Base-by-base conservation (phyloP, 164 flowering plant genomes). In the Macadamia tetraphylla region DNA sequence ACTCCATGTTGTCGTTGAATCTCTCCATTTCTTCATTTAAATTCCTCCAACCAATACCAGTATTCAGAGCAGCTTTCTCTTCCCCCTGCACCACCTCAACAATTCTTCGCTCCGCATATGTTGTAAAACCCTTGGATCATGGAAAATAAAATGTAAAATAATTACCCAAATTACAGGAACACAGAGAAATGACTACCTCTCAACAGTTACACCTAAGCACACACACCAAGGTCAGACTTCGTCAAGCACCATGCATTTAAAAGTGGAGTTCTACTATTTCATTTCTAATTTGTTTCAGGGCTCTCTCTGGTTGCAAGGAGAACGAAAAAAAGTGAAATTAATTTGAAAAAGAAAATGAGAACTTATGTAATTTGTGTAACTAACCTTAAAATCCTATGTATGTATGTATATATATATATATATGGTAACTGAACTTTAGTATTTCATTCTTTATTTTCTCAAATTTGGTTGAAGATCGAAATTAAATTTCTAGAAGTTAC, bases 21-120 rank as follows among this genome's bases (percentile, higher is more conserved):
- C 90, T 85, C 78, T 92, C 98, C 81, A 94, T 79, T 46, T 81
- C 90, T 31, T 82, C 82, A 66, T 80, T 81, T 67, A 86, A 80
- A 48, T 89, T 91, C 73, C 80, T 88, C 99, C 99, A 94, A 60
- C 99, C 99, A 73, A 94, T 90, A 57, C 98, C 99, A 70, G 81
- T 86, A 69, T 86, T 92, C 77, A 94, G 66, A 56, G 85, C 85
- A 59, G 98, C 98, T 63, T 63, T 81, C 29, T 92, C 92, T 68
- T 88, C 86, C 29, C 99, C 99, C 78, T 94, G 98, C 64, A 90
- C 97, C 59, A 67, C 94, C 81, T 94, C 98, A 43, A 92, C 96
- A 44, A 92, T 92, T 77, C 99, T 84, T 80, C 96, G 73, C 76
- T 92, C 99, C 0, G 99, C 99, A 81, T 94, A 94, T 2, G 96